Evolutionary conservation across 352 stramenopile species (phyloP).

Genomic region (Globisporangium cystogenes): DNA sequence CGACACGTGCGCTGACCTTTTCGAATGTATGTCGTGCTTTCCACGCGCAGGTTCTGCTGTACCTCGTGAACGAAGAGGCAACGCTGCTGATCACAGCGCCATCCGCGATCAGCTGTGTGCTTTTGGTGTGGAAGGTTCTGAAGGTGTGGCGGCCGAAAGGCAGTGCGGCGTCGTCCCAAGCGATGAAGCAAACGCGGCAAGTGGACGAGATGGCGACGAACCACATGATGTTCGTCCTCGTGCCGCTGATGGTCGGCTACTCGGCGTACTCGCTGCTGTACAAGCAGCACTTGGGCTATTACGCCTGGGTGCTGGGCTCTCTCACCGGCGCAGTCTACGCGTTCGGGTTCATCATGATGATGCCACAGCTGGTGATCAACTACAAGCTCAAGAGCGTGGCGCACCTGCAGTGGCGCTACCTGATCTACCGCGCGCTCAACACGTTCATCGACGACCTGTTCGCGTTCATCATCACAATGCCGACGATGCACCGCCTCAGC

Average conservation of each 20-base stretch:
- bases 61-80: slow-evolving; percentile 93
- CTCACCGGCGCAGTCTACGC: slow-evolving; percentile 87
- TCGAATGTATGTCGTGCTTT: not conserved
- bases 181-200: slow-evolving; percentile 43
- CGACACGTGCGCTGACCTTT: not conserved
- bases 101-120: slow-evolving; percentile 54
- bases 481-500: slow-evolving; percentile 86
- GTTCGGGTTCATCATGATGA: slow-evolving; percentile 90
- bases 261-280: slow-evolving; percentile 79
- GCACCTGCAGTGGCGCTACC: slow-evolving; percentile 90
- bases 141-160: slow-evolving; percentile 46
- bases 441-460: slow-evolving; percentile 93
- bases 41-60: slow-evolving; percentile 84
- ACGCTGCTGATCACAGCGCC: slow-evolving; percentile 90
- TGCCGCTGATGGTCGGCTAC: slow-evolving; percentile 71
- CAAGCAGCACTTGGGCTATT: slow-evolving; percentile 78
- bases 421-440: slow-evolving; percentile 94
- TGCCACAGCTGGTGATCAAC: slow-evolving; percentile 92
- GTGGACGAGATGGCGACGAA: slow-evolving; percentile 82
- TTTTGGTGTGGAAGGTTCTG: slow-evolving; percentile 88
- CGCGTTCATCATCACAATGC: slow-evolving; percentile 90
- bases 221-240: slow-evolving; percentile 76
- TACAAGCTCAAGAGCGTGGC: slow-evolving; percentile 90
- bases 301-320: slow-evolving; percentile 83
- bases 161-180: slow-evolving; percentile 10